Percentiles rank a stretch among this genome's conserved stretches.
Evolutionary conservation across 148 eudicot genomes (phyloP).

Genomic region (Euryodendron excelsum): DNA sequence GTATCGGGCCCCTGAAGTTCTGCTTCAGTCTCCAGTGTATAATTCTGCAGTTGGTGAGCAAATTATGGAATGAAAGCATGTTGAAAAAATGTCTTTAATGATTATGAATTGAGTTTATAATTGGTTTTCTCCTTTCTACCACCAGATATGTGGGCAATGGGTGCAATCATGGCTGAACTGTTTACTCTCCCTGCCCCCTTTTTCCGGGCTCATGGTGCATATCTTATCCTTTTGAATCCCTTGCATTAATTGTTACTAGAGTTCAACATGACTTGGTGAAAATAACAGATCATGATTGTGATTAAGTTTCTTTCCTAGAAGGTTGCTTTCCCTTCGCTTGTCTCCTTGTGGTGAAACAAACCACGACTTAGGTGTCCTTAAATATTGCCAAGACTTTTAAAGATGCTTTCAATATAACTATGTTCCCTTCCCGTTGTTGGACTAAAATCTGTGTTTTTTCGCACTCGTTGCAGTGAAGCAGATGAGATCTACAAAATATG

Average conservation of each 20-base stretch:
- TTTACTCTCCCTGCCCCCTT: slow-evolving; percentile 35
- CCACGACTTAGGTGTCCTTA: too few relatives aligned
- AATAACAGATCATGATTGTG: neutral
- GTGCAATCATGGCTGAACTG: slow-evolving; percentile 92
- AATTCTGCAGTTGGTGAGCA: slow-evolving; percentile 90
- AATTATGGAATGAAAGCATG: neutral
- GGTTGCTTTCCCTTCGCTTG: neutral
- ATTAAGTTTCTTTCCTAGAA: neutral
- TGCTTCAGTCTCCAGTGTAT: slow-evolving; percentile 77
- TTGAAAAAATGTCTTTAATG: neutral
- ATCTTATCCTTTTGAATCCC: neutral
- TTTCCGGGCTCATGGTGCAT: slow-evolving; percentile 40
- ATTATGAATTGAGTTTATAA: neutral
- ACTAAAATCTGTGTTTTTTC: neutral
- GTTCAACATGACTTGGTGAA: too few relatives aligned
- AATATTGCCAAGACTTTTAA: neutral
- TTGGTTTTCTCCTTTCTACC: neutral
- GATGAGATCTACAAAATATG: slow-evolving; percentile 92
- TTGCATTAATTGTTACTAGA: neutral
- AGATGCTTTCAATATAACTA: neutral
- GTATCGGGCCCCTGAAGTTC: slow-evolving; percentile 99
- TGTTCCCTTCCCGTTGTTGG: neutral
- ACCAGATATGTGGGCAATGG: slow-evolving; percentile 99
- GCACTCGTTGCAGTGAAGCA: slow-evolving; percentile 66
- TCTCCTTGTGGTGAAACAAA: too few relatives aligned